These are phyloP conservation scores for Microdochium nivale DNA, from an alignment of 2,329 filamentous ascomycete species.

Conservation along the genomic window DNA sequence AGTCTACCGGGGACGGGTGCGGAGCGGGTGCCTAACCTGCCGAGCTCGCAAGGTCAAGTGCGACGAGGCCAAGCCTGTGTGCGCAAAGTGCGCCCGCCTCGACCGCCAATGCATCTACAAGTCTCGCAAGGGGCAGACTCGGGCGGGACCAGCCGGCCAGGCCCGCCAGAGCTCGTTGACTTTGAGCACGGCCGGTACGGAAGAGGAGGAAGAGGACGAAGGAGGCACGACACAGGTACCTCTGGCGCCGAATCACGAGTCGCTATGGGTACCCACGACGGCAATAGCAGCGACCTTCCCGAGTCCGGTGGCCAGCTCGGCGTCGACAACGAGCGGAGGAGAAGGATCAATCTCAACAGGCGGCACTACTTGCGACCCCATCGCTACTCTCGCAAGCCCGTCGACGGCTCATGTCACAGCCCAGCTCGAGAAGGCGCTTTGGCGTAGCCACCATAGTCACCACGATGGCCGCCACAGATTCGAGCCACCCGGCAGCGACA, in stretches of 20 bases:
- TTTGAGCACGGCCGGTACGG: background rate
- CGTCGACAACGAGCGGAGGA: background rate
- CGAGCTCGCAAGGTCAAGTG: slow-evolving; percentile 4
- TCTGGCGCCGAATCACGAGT: background rate
- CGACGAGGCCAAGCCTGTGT: slow-evolving; percentile 7
- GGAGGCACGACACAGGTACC: background rate
- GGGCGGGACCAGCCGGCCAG: background rate
- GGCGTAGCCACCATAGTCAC: background rate
- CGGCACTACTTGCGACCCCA: background rate
- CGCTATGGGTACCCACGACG: no score
- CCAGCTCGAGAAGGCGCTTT: background rate
- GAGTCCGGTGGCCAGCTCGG: background rate
- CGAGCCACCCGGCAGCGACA: background rate
- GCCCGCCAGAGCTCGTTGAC: background rate
- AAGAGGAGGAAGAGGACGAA: background rate
- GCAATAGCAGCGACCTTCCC: no score
- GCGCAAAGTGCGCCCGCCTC: slow-evolving; percentile 9
- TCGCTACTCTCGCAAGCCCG: background rate
- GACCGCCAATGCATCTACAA: slow-evolving; percentile 8
- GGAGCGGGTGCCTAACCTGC: slow-evolving; percentile 12
- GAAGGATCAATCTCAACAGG: background rate
- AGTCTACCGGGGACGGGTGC: slow-evolving; percentile 11
- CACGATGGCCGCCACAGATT: background rate
- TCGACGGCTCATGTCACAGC: background rate
- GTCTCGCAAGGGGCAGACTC: slow-evolving; percentile 2